Evolutionary conservation across 2,329 filamentous ascomycete species (phyloP).

Genomic region (Bertia moriformis): DNA sequence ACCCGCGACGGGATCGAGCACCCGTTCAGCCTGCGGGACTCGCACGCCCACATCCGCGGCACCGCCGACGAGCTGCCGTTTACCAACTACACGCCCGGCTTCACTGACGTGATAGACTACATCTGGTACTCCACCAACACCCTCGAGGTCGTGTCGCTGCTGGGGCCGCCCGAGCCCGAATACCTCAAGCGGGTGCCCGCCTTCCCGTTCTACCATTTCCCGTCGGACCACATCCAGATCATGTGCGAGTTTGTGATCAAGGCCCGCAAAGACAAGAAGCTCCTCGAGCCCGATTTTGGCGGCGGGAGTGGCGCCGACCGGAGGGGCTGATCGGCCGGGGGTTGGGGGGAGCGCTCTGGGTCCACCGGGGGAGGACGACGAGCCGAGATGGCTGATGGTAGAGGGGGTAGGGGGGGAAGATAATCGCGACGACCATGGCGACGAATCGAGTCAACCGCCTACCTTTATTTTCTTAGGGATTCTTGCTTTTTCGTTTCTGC

Average conservation of each 20-base stretch:
- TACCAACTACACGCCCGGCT: slow-evolving; percentile 94
- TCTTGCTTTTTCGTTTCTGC: too few species aligned
- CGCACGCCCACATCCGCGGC: slow-evolving; percentile 70
- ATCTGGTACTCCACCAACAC: slow-evolving; percentile 94
- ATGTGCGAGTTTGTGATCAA: slow-evolving; percentile 84
- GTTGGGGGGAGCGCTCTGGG: too few species aligned
- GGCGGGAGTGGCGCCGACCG: not conserved
- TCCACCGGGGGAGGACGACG: too few species aligned
- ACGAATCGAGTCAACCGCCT: too few species aligned
- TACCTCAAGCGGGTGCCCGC: slow-evolving; percentile 79
- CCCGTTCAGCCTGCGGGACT: slow-evolving; percentile 83
- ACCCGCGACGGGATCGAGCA: slow-evolving; percentile 85
- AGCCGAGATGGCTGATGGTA: too few species aligned
- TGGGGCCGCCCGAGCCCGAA: slow-evolving; percentile 73
- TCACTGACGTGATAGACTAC: slow-evolving; percentile 85
- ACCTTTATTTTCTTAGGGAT: too few species aligned
- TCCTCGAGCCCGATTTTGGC: slow-evolving; percentile 49
- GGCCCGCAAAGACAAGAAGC: slow-evolving; percentile 67
- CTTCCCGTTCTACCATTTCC: slow-evolving; percentile 89
- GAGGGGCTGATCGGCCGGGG: not conserved
- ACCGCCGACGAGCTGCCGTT: slow-evolving; percentile 75
- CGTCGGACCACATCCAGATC: slow-evolving; percentile 80
- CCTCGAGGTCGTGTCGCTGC: slow-evolving; percentile 67
- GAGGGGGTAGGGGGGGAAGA: too few species aligned
- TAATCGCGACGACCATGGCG: too few species aligned